Evolutionary conservation across 148 eudicot genomes (phyloP).

Genomic region (Polygonum maritimum): DNA sequence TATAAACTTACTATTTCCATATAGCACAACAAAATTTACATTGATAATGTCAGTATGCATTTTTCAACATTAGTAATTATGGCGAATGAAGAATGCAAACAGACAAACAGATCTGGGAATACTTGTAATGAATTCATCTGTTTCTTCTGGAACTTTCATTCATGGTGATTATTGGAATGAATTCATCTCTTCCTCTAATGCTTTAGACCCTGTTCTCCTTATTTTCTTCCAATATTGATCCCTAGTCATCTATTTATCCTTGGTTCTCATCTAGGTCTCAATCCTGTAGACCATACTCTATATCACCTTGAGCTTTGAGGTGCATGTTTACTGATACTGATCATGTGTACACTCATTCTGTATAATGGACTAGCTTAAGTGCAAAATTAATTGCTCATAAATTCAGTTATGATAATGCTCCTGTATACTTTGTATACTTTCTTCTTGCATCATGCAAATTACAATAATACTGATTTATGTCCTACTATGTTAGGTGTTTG

Average conservation of each 20-base stretch:
- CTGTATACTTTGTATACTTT: no score
- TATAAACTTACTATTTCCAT: not conserved
- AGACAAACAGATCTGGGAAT: not conserved
- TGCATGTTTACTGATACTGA: not conserved
- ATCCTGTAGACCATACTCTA: not conserved
- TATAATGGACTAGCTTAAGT: not conserved
- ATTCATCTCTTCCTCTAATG: not conserved
- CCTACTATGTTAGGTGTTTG: constrained; percentile 24
- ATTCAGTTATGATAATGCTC: not conserved
- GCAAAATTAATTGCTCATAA: not conserved
- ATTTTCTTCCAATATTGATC: not conserved
- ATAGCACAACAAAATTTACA: not conserved
- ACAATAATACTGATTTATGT: constrained; percentile 2
- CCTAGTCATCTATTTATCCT: not conserved
- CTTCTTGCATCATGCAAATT: not conserved
- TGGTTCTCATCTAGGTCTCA: not conserved
- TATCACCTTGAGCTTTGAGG: not conserved
- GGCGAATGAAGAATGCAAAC: not conserved
- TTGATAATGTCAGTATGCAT: not conserved
- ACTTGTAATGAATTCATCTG: not conserved
- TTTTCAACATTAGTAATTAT: not conserved
- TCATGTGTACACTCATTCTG: not conserved
- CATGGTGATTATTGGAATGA: not conserved
- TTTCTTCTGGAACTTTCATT: not conserved
- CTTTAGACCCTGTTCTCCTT: not conserved